phyloP scores from a whole-genome alignment of 2,329 filamentous ascomycete species.

The Aspergillus thermomutatus region DNA sequence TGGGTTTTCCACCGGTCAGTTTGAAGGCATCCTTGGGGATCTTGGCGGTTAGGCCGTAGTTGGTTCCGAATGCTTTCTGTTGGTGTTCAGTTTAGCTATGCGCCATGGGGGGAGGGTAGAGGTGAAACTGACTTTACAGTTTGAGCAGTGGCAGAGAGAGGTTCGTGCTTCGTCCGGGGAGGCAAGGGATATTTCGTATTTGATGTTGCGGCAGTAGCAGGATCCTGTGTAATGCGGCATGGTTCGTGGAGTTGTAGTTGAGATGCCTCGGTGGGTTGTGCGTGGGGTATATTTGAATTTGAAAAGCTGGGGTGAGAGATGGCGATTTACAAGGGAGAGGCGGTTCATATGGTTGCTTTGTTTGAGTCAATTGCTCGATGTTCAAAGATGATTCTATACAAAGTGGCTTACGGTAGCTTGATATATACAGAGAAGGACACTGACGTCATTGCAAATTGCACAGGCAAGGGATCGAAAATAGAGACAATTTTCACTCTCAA shows the following conservation, averaged over 20 bases:
- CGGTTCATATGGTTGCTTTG: background rate
- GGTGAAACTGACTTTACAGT: conserved; percentile 44
- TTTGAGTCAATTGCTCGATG: background rate
- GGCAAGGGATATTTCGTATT: conserved; percentile 45
- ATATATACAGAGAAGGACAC: background rate
- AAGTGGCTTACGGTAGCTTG: background rate
- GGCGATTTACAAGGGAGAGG: background rate
- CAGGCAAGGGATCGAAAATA: background rate
- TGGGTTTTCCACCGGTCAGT: conserved; percentile 39
- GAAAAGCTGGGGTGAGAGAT: background rate
- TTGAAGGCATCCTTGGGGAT: conserved; percentile 44
- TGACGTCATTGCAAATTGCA: background rate
- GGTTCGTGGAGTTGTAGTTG: background rate
- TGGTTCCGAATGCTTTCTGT: conserved; percentile 51
- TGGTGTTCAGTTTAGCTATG: background rate
- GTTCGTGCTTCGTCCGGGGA: conserved; percentile 49
- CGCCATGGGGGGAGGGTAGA: background rate
- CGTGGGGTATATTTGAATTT: background rate
- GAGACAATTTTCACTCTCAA: no score
- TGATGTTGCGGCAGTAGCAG: conserved; percentile 49
- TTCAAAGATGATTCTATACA: background rate
- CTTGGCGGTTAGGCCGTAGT: conserved; percentile 53
- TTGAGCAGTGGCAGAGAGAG: conserved; percentile 52
- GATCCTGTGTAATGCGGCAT: conserved; percentile 37
- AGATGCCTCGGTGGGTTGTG: background rate